Percentiles rank a stretch among this genome's conserved stretches.
These are phyloP conservation scores for Solanum appendiculatum DNA, from an alignment of 257 asterid species.

Conservation along the genomic window DNA sequence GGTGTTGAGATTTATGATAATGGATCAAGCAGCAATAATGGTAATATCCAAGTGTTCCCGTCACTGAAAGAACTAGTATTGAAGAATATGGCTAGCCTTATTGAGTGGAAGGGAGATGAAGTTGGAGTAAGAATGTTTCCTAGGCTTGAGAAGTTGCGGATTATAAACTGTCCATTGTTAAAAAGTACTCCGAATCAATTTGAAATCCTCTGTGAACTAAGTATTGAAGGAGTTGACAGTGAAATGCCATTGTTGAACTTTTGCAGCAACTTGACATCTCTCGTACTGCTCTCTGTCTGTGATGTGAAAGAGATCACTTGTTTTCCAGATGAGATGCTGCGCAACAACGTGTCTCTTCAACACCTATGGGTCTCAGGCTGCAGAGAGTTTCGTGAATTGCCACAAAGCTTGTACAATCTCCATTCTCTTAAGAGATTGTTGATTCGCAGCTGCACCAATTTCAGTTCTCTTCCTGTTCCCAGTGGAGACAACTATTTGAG, in stretches of 20 bases:
- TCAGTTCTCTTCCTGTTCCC: background rate
- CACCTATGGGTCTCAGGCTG: background rate
- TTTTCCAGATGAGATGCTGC: conserved; percentile 1
- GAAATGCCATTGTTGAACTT: background rate
- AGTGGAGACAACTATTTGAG: background rate
- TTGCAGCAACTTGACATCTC: conserved; percentile 2
- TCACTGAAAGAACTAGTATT: background rate
- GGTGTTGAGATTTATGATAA: background rate
- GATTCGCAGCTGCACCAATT: accelerated
- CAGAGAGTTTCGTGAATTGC: background rate
- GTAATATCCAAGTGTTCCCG: background rate
- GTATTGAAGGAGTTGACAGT: accelerated
- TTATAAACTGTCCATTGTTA: background rate
- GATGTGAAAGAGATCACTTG: background rate
- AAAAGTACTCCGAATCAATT: conserved; percentile 15
- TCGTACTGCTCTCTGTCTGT: background rate
- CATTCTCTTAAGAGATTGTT: background rate
- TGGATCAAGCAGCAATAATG: background rate
- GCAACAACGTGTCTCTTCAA: background rate
- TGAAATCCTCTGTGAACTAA: background rate
- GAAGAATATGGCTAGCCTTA: background rate
- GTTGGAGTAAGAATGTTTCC: conserved; percentile 2
- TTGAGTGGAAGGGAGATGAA: conserved; percentile 3
- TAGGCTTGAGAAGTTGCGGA: background rate
- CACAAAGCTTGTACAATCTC: background rate